phyloP scores from a whole-genome alignment of 352 stramenopile genomes.

The Aphanomyces invadans region DNA sequence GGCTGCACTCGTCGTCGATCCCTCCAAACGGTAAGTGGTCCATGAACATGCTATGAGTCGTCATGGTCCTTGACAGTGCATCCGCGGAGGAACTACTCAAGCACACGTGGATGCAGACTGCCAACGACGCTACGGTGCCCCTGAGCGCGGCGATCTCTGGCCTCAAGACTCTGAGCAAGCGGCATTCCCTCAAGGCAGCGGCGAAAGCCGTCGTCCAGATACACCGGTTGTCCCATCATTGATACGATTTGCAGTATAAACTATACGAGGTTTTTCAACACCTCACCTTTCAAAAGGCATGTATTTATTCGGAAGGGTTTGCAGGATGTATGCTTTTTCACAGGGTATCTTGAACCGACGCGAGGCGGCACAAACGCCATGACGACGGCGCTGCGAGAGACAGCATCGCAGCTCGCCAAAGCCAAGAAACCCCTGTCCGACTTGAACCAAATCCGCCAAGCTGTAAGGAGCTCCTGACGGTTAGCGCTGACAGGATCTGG shows the following conservation, averaged over 20 bases:
- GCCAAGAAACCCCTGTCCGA: conserved; percentile 72
- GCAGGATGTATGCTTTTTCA: neutral
- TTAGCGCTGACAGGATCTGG: neutral
- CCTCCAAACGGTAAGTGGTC: conserved; percentile 1
- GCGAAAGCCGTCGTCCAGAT: neutral
- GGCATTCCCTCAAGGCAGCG: neutral
- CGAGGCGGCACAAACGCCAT: neutral
- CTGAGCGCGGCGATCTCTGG: neutral
- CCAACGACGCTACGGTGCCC: neutral
- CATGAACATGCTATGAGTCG: neutral
- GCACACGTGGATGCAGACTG: conserved; percentile 1
- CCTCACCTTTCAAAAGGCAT: neutral
- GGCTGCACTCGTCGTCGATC: neutral
- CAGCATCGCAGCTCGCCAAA: conserved; percentile 56
- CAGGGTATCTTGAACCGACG: neutral
- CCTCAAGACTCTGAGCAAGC: neutral
- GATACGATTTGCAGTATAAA: neutral
- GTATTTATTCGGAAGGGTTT: neutral
- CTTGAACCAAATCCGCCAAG: conserved; percentile 71
- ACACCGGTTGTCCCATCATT: neutral
- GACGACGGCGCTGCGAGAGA: conserved; percentile 39
- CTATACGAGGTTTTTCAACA: neutral
- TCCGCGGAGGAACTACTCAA: neutral
- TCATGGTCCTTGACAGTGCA: neutral
- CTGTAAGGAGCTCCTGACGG: conserved; percentile 27